Evolutionary conservation across 805 yeast genomes (phyloP).

Genomic region (Ogataea corticis): DNA sequence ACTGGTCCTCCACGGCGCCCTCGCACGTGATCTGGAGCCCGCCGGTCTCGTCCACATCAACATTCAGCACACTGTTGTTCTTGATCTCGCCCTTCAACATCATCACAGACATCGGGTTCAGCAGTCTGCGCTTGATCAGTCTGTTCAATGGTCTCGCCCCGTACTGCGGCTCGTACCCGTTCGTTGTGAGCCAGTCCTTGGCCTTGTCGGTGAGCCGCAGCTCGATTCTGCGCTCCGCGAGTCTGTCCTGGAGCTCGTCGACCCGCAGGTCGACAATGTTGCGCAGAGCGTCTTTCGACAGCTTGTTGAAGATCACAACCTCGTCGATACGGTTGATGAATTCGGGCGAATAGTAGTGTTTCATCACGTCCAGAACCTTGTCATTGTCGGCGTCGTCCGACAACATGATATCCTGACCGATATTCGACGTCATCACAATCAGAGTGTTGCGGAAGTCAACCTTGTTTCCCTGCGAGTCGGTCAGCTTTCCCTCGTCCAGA

Average conservation of each 20-base stretch:
- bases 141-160: slow-evolving; percentile 98
- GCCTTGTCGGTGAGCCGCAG: slow-evolving; percentile 56
- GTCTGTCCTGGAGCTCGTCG: slow-evolving; percentile 74
- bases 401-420: slow-evolving; percentile 87
- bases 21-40: slow-evolving; percentile 14
- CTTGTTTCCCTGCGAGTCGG: slow-evolving; percentile 93
- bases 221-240: slow-evolving; percentile 74
- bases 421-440: slow-evolving; percentile 94
- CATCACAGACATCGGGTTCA: slow-evolving; percentile 84
- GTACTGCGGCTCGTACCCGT: slow-evolving; percentile 88
- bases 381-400: slow-evolving; percentile 64
- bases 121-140: slow-evolving; percentile 74
- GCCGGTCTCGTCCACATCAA: slow-evolving; percentile 44
- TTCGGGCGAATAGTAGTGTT: slow-evolving; percentile 84
- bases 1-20: neutral
- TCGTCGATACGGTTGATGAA: slow-evolving; percentile 94
- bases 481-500: slow-evolving; percentile 89
- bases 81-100: slow-evolving; percentile 78
- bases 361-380: slow-evolving; percentile 68
- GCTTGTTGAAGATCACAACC: slow-evolving; percentile 86
- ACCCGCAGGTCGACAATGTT: slow-evolving; percentile 85
- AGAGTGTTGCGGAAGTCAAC: slow-evolving; percentile 94
- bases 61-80: slow-evolving; percentile 53
- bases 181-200: slow-evolving; percentile 73
- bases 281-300: slow-evolving; percentile 72